These are phyloP conservation scores for Pseudocercospora pini-densiflorae DNA, from an alignment of 2,329 filamentous ascomycete species.

Conservation along the genomic window DNA sequence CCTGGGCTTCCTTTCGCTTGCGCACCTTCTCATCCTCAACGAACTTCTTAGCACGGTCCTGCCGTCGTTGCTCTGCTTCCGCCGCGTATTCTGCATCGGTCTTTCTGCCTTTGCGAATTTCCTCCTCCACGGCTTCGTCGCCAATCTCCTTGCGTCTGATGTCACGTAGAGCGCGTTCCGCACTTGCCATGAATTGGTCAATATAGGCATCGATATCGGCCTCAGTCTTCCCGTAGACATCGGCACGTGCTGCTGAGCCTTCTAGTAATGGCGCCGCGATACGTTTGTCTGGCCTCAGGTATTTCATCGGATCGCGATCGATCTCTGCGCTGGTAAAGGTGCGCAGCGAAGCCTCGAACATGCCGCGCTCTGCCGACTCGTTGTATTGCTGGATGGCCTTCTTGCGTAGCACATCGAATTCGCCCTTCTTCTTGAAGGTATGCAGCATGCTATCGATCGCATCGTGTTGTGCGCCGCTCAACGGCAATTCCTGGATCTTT, in stretches of 20 bases:
- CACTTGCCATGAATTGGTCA: conserved; percentile 64
- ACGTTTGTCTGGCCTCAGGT: conserved; percentile 73
- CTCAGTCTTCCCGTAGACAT: conserved; percentile 74
- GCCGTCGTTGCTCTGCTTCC: conserved; percentile 65
- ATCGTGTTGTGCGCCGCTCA: conserved; percentile 72
- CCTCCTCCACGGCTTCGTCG: conserved; percentile 67
- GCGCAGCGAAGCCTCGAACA: conserved; percentile 41
- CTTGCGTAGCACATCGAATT: conserved; percentile 78
- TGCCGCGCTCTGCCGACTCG: conserved; percentile 59
- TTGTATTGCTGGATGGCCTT: conserved; percentile 72
- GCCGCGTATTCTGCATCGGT: conserved; percentile 74
- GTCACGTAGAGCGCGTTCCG: conserved; percentile 71
- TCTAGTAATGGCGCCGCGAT: conserved; percentile 78
- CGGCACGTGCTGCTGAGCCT: conserved; percentile 75
- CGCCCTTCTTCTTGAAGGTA: conserved; percentile 84
- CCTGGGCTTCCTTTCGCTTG: conserved; percentile 62
- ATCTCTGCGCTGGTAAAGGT: conserved; percentile 72
- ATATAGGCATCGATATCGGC: conserved; percentile 70
- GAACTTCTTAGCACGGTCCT: conserved; percentile 65
- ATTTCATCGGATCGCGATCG: conserved; percentile 69
- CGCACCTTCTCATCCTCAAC: conserved; percentile 65
- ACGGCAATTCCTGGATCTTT: conserved; percentile 75
- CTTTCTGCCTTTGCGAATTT: conserved; percentile 68
- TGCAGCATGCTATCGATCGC: conserved; percentile 78
- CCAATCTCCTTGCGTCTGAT: conserved; percentile 71